These are phyloP conservation scores for Hygrophoropsis aurantiaca DNA, from an alignment of 768 basidiomycete species.

Conservation along the genomic window DNA sequence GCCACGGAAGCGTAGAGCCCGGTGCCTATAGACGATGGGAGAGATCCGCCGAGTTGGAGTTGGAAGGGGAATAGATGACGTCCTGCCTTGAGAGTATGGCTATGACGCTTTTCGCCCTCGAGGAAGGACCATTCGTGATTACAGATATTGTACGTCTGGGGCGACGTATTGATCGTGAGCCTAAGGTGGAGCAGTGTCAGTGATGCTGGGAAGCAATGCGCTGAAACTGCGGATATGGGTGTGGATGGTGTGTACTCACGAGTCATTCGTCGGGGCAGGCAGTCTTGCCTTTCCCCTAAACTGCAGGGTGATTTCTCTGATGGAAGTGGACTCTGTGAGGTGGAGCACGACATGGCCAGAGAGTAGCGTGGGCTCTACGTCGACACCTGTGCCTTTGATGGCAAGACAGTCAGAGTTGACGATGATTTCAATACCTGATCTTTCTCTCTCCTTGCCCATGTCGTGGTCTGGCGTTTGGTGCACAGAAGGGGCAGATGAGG, in stretches of 20 bases:
- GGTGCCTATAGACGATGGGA: constrained; percentile 76
- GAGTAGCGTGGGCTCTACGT: constrained; percentile 80
- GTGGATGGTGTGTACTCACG: constrained; percentile 44
- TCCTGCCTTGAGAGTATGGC: constrained; percentile 94
- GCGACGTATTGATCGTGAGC: constrained; percentile 43
- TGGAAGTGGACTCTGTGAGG: constrained; percentile 78
- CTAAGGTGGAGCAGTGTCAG: constrained; percentile 25
- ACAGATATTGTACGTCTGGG: constrained; percentile 63
- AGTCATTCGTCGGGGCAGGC: constrained; percentile 54
- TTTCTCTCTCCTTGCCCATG: constrained; percentile 46
- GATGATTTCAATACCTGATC: constrained; percentile 69
- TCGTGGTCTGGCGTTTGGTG: constrained; percentile 29
- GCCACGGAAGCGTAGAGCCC: constrained; percentile 60
- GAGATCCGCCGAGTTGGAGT: constrained; percentile 77
- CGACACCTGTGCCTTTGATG: constrained; percentile 77
- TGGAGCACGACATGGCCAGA: constrained; percentile 80
- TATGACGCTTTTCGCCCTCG: constrained; percentile 73
- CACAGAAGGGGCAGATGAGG: constrained; percentile 16
- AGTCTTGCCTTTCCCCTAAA: constrained; percentile 82
- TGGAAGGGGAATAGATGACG: constrained; percentile 92
- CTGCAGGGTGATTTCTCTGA: constrained; percentile 81
- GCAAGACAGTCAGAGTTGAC: constrained; percentile 69
- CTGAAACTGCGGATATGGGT: constrained; percentile 9
- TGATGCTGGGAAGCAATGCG: neutral
- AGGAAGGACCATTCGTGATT: constrained; percentile 93